These are phyloP conservation scores for Spathaspora passalidarum DNA, from an alignment of 805 yeast genomes.

Conservation along the genomic window DNA sequence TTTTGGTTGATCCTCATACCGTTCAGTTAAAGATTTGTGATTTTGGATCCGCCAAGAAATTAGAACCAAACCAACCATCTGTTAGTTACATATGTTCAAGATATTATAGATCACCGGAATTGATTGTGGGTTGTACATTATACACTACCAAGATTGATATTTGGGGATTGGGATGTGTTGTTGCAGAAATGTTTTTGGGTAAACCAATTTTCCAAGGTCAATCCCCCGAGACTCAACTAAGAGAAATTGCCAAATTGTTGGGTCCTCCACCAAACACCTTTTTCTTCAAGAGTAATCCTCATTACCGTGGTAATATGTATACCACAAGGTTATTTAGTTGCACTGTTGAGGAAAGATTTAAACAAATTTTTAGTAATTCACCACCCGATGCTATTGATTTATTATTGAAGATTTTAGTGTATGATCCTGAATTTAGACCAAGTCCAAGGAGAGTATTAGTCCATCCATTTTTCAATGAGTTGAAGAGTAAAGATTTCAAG, in stretches of 20 bases:
- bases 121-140: conserved; percentile 83
- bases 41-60: conserved; percentile 79
- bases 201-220: conserved; percentile 95
- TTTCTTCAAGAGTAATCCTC: conserved; percentile 70
- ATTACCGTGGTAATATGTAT: conserved; percentile 71
- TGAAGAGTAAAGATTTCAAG: conserved; percentile 54
- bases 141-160: conserved; percentile 91
- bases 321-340: conserved; percentile 62
- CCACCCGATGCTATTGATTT: conserved; percentile 86
- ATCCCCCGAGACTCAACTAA: conserved; percentile 81
- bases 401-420: conserved; percentile 75
- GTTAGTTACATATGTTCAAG: conserved; percentile 95
- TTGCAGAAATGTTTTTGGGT: conserved; percentile 92
- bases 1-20: conserved; percentile 67
- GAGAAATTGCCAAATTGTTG: conserved; percentile 83
- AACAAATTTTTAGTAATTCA: conserved; percentile 57
- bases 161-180: conserved; percentile 97
- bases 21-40: conserved; percentile 76
- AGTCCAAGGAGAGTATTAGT: conserved; percentile 79
- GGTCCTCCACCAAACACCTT: conserved; percentile 81
- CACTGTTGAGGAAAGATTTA: conserved; percentile 47
- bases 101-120: conserved; percentile 94
- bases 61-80: conserved; percentile 78
- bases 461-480: conserved; percentile 86
- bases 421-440: conserved; percentile 83